Percentiles rank a stretch among this genome's conserved stretches.
These are phyloP conservation scores for Vigna angularis DNA, from an alignment of 306 rosid species.

Conservation along the genomic window DNA sequence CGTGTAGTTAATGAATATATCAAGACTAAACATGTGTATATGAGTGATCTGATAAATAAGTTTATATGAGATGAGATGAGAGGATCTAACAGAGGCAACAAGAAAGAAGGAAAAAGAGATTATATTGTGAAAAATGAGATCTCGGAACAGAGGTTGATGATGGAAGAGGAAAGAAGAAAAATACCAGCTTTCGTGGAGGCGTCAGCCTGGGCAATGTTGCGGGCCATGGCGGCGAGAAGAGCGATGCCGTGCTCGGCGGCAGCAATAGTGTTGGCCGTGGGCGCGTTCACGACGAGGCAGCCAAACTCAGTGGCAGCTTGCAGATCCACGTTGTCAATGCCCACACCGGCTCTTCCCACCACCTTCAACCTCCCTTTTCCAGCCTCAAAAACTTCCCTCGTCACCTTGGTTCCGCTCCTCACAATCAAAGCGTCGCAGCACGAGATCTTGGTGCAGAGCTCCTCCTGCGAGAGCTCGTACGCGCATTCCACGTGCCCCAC, in stretches of 20 bases:
- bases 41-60: not conserved
- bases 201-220: conserved; percentile 89
- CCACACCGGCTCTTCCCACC: conserved; percentile 96
- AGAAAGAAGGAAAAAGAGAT: no score
- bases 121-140: no score
- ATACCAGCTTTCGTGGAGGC: conserved; percentile 87
- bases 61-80: no score
- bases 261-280: conserved; percentile 88
- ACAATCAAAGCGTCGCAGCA: conserved; percentile 80
- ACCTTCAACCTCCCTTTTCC: conserved; percentile 79
- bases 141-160: no score
- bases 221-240: conserved; percentile 82
- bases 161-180: not conserved
- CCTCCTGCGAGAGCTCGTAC: conserved; percentile 61
- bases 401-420: conserved; percentile 87
- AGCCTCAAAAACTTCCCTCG: conserved; percentile 69
- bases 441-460: conserved; percentile 75
- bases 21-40: no score
- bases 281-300: conserved; percentile 87
- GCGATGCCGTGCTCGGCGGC: conserved; percentile 95
- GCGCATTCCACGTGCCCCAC: conserved; percentile 74
- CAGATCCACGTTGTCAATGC: conserved; percentile 95
- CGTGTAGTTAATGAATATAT: no score
- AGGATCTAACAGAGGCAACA: no score
- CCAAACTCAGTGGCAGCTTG: conserved; percentile 92